Conservation (phyloP, 768 basidiomycete genomes). For the Russula earlei region DNA sequence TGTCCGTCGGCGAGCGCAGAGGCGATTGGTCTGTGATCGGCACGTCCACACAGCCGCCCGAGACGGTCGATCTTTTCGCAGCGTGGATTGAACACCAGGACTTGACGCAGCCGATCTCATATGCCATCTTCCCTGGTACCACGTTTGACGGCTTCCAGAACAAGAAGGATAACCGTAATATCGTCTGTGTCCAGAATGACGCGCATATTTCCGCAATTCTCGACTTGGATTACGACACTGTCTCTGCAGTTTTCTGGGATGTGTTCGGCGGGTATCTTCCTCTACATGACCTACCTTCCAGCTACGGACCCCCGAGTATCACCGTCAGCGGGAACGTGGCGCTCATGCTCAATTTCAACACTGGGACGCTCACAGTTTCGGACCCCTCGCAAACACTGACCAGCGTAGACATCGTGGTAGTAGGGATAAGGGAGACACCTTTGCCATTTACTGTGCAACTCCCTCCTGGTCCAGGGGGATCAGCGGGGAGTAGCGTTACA, state of each 20-base stretch:
- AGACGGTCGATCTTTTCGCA: too few species aligned
- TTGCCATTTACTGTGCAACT: constrained; percentile 32
- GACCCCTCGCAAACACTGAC: constrained; percentile 54
- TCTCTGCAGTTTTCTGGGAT: constrained; percentile 53
- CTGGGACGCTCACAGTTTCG: constrained; percentile 43
- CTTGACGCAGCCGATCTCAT: constrained; percentile 29
- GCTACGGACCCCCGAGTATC: constrained; percentile 28
- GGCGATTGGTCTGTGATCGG: too few species aligned
- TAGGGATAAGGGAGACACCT: constrained; percentile 15
- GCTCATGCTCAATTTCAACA: constrained; percentile 35
- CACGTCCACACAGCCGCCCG: too few species aligned
- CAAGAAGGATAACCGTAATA: constrained; percentile 29
- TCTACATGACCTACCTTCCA: constrained; percentile 23
- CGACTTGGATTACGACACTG: constrained; percentile 33
- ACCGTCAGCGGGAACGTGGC: constrained; percentile 34
- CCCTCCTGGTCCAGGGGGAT: constrained; percentile 33
- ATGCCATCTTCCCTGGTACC: constrained; percentile 48
- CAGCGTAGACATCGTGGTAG: constrained; percentile 31
- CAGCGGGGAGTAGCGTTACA: constrained; percentile 43
- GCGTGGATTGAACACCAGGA: too few species aligned
- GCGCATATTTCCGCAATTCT: constrained; percentile 39
- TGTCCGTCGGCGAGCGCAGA: too few species aligned
- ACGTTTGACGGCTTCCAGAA: constrained; percentile 30
- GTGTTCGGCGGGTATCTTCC: constrained; percentile 34
- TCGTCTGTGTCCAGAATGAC: constrained; percentile 35